Evolutionary conservation across 371 early-diverging fungal genomes (phyloP), one percentile per base, ranked within the genome.

Genomic region (Circinella umbellata): DNA sequence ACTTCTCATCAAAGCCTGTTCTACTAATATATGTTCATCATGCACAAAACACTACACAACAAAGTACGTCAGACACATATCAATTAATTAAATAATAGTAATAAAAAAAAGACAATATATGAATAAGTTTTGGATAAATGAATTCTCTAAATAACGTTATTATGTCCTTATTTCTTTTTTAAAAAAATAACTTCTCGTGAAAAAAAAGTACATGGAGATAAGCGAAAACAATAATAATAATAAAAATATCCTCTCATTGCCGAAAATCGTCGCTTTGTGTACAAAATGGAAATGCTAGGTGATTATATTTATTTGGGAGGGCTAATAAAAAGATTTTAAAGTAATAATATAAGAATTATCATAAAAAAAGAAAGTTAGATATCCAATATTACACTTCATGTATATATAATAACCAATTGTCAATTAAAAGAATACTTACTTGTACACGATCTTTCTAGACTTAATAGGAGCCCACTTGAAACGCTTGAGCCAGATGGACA

Each of bases 381-480:
- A 59, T 3, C 27, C 27, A 27, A 27, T 27, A 27, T 27, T 27
- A 27, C n/a, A 27, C 1, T 27, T 27, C 27, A 27, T 27, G 27
- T 27, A 27, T 27, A 27, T 27, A 27, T 27, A 1, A 27, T 27
- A 27, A 27, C 27, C 27, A 27, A 27, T 27, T 27, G 27, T 27
- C 27, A 27, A 27, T 27, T 27, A 27, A 27, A 27, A 27, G 27
- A 27, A 27, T 27, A 70, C 78, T 80, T 82, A 85, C 87, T 85
- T 88, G 86, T 90, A 92, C 68, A 87, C 87, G 71, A 94, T 84
- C 91, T 94, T 94, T 85, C 94, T 90, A 53, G 90, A 79, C 88
- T 94, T 94, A 66, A 94, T 77, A 54, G 86, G 78, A 42, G 90
- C 86, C 89, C 90, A 93, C 82, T 91, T 92, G 88, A 91, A 88